Conservation (phyloP, 1,284 basidiomycete genomes). For the Irpex sp. region DNA sequence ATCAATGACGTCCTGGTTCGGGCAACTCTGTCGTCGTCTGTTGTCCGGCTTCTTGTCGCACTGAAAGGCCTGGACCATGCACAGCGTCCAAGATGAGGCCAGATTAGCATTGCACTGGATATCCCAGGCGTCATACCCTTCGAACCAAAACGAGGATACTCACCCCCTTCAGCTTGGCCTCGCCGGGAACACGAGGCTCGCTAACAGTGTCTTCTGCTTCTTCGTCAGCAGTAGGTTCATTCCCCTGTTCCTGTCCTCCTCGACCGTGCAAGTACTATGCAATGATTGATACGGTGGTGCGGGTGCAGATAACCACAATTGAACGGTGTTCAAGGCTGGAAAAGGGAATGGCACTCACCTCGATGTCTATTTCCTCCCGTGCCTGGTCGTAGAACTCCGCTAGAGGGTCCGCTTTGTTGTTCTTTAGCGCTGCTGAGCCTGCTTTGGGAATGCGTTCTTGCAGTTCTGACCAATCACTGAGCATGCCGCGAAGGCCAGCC, state of each 20-base stretch:
- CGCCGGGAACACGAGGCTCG: neutral
- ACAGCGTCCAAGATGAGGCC: neutral
- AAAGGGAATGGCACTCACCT: constrained; percentile 27
- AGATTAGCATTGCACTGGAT: neutral
- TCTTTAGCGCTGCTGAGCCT: neutral
- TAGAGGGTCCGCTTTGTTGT: constrained; percentile 46
- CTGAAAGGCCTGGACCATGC: constrained; percentile 44
- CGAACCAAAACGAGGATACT: neutral
- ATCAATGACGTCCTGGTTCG: constrained; percentile 67
- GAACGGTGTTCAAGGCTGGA: neutral
- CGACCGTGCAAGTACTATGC: neutral
- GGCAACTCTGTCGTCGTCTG: constrained; percentile 28
- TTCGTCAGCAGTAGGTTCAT: neutral
- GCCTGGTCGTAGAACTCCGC: constrained; percentile 60
- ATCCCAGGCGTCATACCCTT: neutral
- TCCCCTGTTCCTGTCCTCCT: neutral
- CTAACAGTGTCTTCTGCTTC: neutral
- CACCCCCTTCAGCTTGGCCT: neutral
- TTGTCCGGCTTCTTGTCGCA: constrained; percentile 48
- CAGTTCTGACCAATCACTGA: neutral
- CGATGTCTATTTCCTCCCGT: constrained; percentile 40
- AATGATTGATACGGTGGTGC: neutral
- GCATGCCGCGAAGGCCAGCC: neutral
- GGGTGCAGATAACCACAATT: neutral
- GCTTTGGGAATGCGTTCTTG: neutral